Evolutionary conservation across 345 rosid genomes (phyloP), one percentile per base, ranked within the genome.

Genomic region (Sonneratia caseolaris): DNA sequence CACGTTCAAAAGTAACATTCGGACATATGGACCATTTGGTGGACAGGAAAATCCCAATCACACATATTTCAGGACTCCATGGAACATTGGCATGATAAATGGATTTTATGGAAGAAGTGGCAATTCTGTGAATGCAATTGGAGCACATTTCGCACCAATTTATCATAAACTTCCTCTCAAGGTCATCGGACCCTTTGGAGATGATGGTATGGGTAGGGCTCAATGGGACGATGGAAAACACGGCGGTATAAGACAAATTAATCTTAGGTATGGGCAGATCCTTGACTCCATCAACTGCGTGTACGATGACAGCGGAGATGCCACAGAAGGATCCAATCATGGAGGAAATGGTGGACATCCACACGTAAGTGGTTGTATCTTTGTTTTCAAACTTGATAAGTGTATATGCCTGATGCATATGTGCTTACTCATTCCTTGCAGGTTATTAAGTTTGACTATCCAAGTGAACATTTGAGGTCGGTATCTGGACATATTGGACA

Each of bases 401-500:
- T 27, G 32, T 27, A 27, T 27, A 27, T 27, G 32, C 32, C 32
- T 27, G 32, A 27, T 27, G 32, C 1, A 27, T 27, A 27, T 27
- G 32, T 27, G 32, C 32, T 19, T 67, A 38, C 27, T 67, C 6
- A 19, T 37, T 67, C 32, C 21, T 67, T 67, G 27, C 69, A 67
- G 69, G 49, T 7, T 0, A 21, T 67, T 67, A 21, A 36, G 22
- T 67, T 67, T 2, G 69, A 38, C 32, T 18, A 37, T 22, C 47
- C 69, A 21, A 3, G 15, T 37, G 69, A 67, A 67, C 37, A 67
- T 67, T 11, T 67, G 69, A 43, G 9, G 13, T 67, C 68, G 3
- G 16, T 37, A 67, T 67, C 69, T 4, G 69, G 47, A 18, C 45
- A 66, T n/a, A 40, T 37, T 16, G 68, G 68, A 66, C 65, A 61